Evolutionary conservation across 768 basidiomycete genomes (phyloP), one percentile per base, ranked within the genome.

Genomic region (Xanthoconium stramineum): DNA sequence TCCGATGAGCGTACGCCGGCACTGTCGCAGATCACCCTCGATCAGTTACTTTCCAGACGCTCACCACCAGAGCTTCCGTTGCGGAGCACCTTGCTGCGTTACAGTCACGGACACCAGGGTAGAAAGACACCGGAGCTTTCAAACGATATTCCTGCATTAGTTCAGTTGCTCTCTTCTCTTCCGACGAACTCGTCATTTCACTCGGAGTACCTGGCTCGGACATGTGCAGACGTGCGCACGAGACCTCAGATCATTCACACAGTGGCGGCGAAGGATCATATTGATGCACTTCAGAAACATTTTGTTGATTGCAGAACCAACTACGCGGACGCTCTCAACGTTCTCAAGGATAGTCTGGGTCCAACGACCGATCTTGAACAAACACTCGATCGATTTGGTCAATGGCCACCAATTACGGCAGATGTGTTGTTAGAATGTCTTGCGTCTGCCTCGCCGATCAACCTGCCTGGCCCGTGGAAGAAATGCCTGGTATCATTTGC

Each of bases 351-450:
- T 5, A 28, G 6, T n/a, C 54, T 61, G 59, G 61, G 7, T 63
- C 63, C 66, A 14, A n/a, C 45, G 3, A 35, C 3, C 8, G 20
- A 33, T 6, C 20, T 32, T 13, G 67, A 68, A 48, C 29, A 37
- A 1, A 47, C 48, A 1, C 11, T 65, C 33, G 12, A 11, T 50
- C 33, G 12, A 11, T 47, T 55, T 14, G 61, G 57, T 12, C 59
- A 71, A 44, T 77, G 76, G 75, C 76, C 76, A 2, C 63, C 65
- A 6, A 52, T 50, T 36, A 52, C 63, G 6, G 33, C 33, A 11
- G 33, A 33, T 33, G 33, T 33, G 6, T 11, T 33, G 6, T 33
- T 33, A 11, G 6, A 11, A 33, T 33, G 11, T 33, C 33, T 33
- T 11, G 33, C 33, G 11, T 11, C 33, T 11, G 6, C 17, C 7